A percentile compares a stretch with the other conserved stretches of the same genome.
Conservation (phyloP, 2,329 filamentous ascomycete genomes). For the Leptoxyphium fumago region DNA sequence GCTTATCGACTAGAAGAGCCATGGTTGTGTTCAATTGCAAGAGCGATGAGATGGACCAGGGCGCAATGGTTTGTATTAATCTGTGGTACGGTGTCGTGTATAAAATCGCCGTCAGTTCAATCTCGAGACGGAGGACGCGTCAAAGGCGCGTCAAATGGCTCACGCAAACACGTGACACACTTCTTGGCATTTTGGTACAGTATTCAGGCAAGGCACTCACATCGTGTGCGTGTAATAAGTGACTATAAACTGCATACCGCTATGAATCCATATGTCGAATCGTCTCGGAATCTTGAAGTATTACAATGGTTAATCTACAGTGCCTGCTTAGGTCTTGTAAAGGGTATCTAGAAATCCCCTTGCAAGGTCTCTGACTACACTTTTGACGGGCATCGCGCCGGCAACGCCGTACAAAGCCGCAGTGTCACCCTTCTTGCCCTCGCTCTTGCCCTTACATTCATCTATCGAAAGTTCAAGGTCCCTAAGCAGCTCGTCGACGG, state of each 20-base stretch:
- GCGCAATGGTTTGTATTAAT: no score
- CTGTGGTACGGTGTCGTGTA: no score
- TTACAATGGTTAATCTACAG: neutral
- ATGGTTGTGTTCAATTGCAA: slow-evolving; percentile 24
- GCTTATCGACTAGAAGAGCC: slow-evolving; percentile 51
- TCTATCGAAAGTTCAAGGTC: slow-evolving; percentile 51
- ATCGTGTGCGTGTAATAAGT: no score
- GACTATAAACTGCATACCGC: no score
- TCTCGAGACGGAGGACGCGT: neutral
- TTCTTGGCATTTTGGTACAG: neutral
- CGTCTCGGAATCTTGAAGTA: no score
- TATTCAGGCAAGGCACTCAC: no score
- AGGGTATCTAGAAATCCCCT: slow-evolving; percentile 83
- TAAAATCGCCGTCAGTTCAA: no score
- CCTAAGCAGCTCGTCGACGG: slow-evolving; percentile 60
- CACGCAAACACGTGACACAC: neutral
- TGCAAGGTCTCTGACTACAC: slow-evolving; percentile 78
- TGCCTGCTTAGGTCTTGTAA: slow-evolving; percentile 55
- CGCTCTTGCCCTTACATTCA: slow-evolving; percentile 60
- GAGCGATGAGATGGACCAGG: no score
- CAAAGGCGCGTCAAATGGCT: neutral
- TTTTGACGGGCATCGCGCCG: slow-evolving; percentile 89
- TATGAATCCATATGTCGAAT: no score
- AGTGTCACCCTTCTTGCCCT: slow-evolving; percentile 55
- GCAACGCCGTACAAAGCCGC: slow-evolving; percentile 90